Evolutionary conservation across 2,329 filamentous ascomycete genomes (phyloP).

Genomic region (Penicillium palitans): DNA sequence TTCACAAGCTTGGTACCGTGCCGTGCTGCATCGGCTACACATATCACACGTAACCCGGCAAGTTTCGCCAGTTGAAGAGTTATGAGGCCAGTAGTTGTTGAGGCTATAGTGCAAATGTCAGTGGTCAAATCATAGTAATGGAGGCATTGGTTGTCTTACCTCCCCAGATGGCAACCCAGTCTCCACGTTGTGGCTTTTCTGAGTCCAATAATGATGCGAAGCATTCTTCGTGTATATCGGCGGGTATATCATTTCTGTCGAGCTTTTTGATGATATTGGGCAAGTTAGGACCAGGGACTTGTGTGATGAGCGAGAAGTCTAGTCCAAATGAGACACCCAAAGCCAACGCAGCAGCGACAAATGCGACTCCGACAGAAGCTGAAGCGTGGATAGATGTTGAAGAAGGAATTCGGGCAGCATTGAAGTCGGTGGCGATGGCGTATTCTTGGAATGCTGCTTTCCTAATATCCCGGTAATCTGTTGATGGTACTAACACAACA

Average conservation of each 20-base stretch:
- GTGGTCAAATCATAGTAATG: background rate
- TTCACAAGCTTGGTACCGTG: slow-evolving; percentile 61
- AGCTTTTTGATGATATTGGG: slow-evolving; percentile 52
- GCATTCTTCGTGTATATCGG: slow-evolving; percentile 64
- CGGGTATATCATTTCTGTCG: slow-evolving; percentile 52
- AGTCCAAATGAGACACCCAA: slow-evolving; percentile 70
- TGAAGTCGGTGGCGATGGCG: slow-evolving; percentile 64
- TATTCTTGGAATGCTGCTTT: slow-evolving; percentile 74
- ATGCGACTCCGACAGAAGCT: slow-evolving; percentile 68
- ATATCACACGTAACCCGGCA: slow-evolving; percentile 64
- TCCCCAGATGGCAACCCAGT: slow-evolving; percentile 75
- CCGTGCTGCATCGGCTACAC: slow-evolving; percentile 65
- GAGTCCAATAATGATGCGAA: slow-evolving; percentile 53
- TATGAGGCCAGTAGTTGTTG: slow-evolving; percentile 68
- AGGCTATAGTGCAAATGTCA: slow-evolving; percentile 45
- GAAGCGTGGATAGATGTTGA: slow-evolving; percentile 56
- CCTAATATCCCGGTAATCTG: slow-evolving; percentile 70
- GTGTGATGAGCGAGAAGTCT: slow-evolving; percentile 52
- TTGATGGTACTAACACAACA: slow-evolving; percentile 64
- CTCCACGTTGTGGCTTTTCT: slow-evolving; percentile 60
- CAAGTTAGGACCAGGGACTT: slow-evolving; percentile 60
- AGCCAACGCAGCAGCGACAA: slow-evolving; percentile 66
- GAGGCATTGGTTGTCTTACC: slow-evolving; percentile 44
- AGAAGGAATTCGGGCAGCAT: slow-evolving; percentile 62
- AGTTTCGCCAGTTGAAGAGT: slow-evolving; percentile 68